Evolutionary conservation across 2,329 filamentous ascomycete species (phyloP).

Genomic region (Endothia cerciana): DNA sequence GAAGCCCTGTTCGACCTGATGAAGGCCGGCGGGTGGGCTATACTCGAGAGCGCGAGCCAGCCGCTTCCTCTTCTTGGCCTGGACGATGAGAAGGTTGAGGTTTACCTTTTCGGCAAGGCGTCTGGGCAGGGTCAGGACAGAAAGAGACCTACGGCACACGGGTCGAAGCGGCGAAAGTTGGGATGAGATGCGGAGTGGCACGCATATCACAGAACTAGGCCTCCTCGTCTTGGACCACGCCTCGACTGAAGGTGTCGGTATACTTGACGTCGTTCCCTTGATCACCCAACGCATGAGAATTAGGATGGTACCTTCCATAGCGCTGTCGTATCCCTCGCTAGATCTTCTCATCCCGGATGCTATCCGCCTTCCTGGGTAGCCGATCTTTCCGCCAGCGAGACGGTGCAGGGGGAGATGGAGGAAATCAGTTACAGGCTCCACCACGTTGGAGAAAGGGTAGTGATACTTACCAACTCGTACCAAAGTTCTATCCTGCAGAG

Average conservation of each 20-base stretch:
- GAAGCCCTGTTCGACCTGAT: slow-evolving; percentile 53
- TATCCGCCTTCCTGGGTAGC: background rate
- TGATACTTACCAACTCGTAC: background rate
- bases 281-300: too few relatives aligned
- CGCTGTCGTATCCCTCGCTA: background rate
- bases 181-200: background rate
- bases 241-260: background rate
- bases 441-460: background rate
- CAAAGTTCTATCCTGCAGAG: background rate
- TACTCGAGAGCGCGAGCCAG: slow-evolving; percentile 46
- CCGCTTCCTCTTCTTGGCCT: slow-evolving; percentile 51
- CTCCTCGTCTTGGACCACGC: background rate
- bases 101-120: slow-evolving; percentile 54
- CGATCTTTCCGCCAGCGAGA: too few relatives aligned
- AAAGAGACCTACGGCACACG: background rate
- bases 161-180: background rate
- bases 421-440: background rate
- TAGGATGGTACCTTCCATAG: too few relatives aligned
- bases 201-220: background rate
- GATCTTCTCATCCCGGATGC: background rate
- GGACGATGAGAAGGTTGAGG: slow-evolving; percentile 51
- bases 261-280: too few relatives aligned
- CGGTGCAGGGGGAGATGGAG: background rate
- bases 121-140: background rate
- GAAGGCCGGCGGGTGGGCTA: slow-evolving; percentile 48